Percentiles rank a stretch among this genome's conserved stretches.
Evolutionary conservation across 805 yeast genomes (phyloP).

Genomic region (Starmerella asiatica): DNA sequence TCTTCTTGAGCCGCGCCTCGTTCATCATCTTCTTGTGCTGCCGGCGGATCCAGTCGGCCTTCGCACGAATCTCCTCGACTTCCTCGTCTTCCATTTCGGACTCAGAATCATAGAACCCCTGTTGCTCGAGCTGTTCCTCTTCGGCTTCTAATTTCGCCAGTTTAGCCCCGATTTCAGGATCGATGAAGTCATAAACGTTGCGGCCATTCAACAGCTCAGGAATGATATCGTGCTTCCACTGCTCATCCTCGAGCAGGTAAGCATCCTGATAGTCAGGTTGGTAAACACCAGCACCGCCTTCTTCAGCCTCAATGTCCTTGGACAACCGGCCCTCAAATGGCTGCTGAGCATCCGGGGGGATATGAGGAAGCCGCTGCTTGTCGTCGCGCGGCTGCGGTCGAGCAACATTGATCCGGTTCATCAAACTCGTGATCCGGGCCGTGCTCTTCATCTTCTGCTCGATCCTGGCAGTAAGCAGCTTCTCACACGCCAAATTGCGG

Average conservation of each 20-base stretch:
- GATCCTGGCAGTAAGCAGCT: conserved; percentile 83
- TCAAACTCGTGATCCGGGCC: conserved; percentile 72
- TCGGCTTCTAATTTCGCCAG: conserved; percentile 92
- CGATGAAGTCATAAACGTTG: conserved; percentile 94
- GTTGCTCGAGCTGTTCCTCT: conserved; percentile 83
- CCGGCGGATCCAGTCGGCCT: conserved; percentile 91
- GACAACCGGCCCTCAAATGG: conserved; percentile 61
- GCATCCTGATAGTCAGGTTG: conserved; percentile 87
- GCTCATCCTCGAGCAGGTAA: conserved; percentile 84
- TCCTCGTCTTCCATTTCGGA: conserved; percentile 44
- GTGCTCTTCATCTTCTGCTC: conserved; percentile 93
- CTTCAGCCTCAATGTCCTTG: conserved; percentile 79
- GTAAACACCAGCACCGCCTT: conserved; percentile 98
- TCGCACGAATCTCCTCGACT: conserved; percentile 55
- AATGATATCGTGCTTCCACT: conserved; percentile 95
- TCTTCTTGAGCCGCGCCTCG: conserved; percentile 75
- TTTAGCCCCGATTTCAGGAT: conserved; percentile 87
- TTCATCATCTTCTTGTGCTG: conserved; percentile 88
- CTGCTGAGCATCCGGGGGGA: conserved; percentile 74
- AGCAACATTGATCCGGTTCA: conserved; percentile 93
- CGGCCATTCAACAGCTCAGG: conserved; percentile 94
- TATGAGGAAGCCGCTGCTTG: conserved; percentile 52
- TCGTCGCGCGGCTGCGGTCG: conserved; percentile 83
- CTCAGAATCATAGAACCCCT: conserved; percentile 83
- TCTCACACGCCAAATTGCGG: conserved; percentile 94